Conservation (phyloP, 305 asterid species). For the Fraxinus nigra region DNA sequence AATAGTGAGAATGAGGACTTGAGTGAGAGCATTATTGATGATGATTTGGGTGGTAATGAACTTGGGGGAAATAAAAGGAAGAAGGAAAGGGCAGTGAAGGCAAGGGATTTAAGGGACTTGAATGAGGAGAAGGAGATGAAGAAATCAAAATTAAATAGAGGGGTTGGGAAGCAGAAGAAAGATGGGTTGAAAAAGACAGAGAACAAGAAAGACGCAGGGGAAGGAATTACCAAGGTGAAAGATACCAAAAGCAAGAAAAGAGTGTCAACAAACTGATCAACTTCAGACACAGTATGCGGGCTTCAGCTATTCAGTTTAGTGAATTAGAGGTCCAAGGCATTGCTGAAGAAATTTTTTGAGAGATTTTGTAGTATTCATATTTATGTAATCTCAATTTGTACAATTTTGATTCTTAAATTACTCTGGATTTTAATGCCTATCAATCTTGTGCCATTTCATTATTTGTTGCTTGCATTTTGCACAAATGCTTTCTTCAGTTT, state of each 20-base stretch:
- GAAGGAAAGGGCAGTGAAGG: constrained; percentile 3
- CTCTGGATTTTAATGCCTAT: not conserved
- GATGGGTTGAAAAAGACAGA: constrained; percentile 13
- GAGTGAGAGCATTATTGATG: constrained; percentile 18
- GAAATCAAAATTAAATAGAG: not conserved
- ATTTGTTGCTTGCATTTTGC: not conserved
- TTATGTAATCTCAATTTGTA: not conserved
- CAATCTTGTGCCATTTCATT: not conserved
- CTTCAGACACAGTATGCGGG: not conserved
- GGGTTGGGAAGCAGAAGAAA: not conserved
- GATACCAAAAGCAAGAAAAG: constrained; percentile 26
- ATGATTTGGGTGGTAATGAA: not conserved
- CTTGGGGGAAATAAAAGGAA: not conserved
- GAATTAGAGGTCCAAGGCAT: not conserved
- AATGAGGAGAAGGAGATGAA: constrained; percentile 18
- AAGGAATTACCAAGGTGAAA: constrained; percentile 17
- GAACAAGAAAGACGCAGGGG: constrained; percentile 20
- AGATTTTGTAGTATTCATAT: not conserved
- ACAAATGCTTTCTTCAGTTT: not conserved
- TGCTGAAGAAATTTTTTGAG: not conserved
- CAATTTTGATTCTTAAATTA: not conserved
- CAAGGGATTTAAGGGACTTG: not conserved
- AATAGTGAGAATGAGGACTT: not conserved
- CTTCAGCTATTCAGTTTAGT: not conserved
- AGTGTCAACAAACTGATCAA: not conserved